Conservation (phyloP, 352 stramenopile species). For the Phytophthora lateralis region DNA sequence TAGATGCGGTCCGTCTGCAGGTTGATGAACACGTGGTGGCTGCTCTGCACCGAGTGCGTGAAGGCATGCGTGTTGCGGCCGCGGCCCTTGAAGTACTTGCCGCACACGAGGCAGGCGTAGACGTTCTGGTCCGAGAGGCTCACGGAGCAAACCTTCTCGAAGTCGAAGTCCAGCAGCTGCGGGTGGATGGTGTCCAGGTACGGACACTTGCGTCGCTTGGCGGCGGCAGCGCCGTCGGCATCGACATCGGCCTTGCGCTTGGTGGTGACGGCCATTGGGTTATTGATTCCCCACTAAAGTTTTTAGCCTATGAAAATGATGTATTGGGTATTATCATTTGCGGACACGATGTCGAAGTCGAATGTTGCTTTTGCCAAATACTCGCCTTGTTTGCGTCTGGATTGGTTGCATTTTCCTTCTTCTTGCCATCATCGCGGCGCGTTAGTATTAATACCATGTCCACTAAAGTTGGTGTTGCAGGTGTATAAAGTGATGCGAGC, state of each 20-base stretch:
- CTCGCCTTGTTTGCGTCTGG: no score
- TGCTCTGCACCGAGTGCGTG: slow-evolving; percentile 96
- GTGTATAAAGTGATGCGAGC: no score
- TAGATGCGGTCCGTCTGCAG: slow-evolving; percentile 95
- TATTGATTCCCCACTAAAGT: background rate
- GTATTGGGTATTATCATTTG: background rate
- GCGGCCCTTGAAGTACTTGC: slow-evolving; percentile 98
- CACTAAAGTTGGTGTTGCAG: no score
- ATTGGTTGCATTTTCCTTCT: no score
- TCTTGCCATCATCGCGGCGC: no score
- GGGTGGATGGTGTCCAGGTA: slow-evolving; percentile 99
- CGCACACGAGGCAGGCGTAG: slow-evolving; percentile 99
- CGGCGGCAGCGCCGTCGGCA: slow-evolving; percentile 3
- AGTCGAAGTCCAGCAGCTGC: slow-evolving; percentile 98
- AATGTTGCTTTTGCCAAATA: no score
- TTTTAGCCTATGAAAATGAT: slow-evolving; percentile 1
- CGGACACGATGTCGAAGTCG: background rate
- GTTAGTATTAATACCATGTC: no score
- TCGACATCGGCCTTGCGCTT: slow-evolving; percentile 59
- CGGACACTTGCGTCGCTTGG: slow-evolving; percentile 93
- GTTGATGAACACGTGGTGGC: slow-evolving; percentile 98
- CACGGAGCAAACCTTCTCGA: slow-evolving; percentile 97
- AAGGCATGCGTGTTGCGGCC: slow-evolving; percentile 94
- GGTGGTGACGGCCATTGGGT: slow-evolving; percentile 17
- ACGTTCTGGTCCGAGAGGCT: slow-evolving; percentile 97